Evolutionary conservation across 2,329 filamentous ascomycete genomes (phyloP), one percentile per base, ranked within the genome.

Genomic region (Pseudopithomyces chartarum): DNA sequence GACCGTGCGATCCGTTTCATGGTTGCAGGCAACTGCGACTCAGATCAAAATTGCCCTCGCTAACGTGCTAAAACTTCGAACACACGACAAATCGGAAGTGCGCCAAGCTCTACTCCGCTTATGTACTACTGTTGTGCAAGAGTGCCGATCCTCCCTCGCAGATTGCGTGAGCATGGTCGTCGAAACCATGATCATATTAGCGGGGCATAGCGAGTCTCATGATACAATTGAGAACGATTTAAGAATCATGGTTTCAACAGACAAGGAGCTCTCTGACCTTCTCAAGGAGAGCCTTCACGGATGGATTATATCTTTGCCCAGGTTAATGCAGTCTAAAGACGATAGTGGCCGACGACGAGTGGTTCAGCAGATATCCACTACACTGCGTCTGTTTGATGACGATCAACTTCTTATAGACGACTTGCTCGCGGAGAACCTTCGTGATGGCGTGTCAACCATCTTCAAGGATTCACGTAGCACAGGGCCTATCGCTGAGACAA

Each of bases 41-140:
- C 93, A 98, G 71, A 84, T 98, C 53, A 94, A 93, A 70, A 82
- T 95, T 52, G 93, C 92, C 1, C 79, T 99, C 15, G 85, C 87
- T 4, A 90, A 88, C 36, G 83, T 97, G 17, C 81, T 95, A 60
- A 92, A 89, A 65, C 75, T 97, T 32, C 87, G 90, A 15, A 85
- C 81, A 38, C 88, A 94, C 70, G 84, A 89, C 44, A 85, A 89
- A 33, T 68, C 78, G 3, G 87, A 92, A 50, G 88, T 98, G 19
- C 86, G 85, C 52, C 77, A 80, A 29, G 85, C 88, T 5, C 79
- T 97, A 1, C 81, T 89, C 38, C 82, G 80, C 26, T 78, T 98
- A 1, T 97, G 92, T 68, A 78, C 94, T 17, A 82, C 83, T 46
- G 76, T 97, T 10, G 79, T 97, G 55, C 89, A 94, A 67, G 86